Percentiles rank a stretch among this genome's conserved stretches.
These are phyloP conservation scores for Lunasporangiospora selenospora DNA, from an alignment of 192 early-diverging fungal genomes.

Conservation along the genomic window DNA sequence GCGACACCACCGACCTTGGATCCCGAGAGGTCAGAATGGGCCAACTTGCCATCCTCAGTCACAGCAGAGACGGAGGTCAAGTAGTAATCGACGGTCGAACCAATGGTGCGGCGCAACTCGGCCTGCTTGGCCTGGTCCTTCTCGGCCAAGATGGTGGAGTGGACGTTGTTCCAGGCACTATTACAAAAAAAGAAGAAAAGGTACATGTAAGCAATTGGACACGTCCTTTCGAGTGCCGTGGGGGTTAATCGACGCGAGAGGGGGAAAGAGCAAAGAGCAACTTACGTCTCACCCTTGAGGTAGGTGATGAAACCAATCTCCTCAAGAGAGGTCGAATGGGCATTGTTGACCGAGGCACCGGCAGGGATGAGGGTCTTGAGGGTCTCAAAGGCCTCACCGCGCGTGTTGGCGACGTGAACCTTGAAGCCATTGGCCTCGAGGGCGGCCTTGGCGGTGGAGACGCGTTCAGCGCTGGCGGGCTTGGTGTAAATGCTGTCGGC, in stretches of 20 bases:
- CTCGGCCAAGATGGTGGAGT: slow-evolving; percentile 36
- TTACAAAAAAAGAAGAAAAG: not conserved
- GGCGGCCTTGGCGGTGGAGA: slow-evolving; percentile 37
- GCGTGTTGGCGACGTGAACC: slow-evolving; percentile 28
- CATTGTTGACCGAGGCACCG: slow-evolving; percentile 43
- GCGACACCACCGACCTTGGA: slow-evolving; percentile 46
- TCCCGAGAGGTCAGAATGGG: slow-evolving; percentile 36
- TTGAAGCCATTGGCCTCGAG: slow-evolving; percentile 39
- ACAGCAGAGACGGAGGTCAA: slow-evolving; percentile 40
- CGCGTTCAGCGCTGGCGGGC: slow-evolving; percentile 14
- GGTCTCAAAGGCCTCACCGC: slow-evolving; percentile 38
- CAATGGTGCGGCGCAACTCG: slow-evolving; percentile 42
- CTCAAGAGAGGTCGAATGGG: slow-evolving; percentile 47
- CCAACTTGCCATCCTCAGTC: slow-evolving; percentile 45
- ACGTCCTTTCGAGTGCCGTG: not conserved
- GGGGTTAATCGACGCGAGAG: too few relatives aligned
- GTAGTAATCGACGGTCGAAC: slow-evolving; percentile 46
- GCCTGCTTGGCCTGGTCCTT: slow-evolving; percentile 34
- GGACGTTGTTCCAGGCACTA: slow-evolving; percentile 43
- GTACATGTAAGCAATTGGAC: not conserved
- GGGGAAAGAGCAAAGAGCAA: not conserved
- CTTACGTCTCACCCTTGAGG: slow-evolving; percentile 50
- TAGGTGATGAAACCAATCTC: slow-evolving; percentile 55
- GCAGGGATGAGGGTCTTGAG: slow-evolving; percentile 47
- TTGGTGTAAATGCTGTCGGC: slow-evolving; percentile 22